phyloP scores from a whole-genome alignment of 169 alveolate genomes.

The Babesia bigemina region DNA sequence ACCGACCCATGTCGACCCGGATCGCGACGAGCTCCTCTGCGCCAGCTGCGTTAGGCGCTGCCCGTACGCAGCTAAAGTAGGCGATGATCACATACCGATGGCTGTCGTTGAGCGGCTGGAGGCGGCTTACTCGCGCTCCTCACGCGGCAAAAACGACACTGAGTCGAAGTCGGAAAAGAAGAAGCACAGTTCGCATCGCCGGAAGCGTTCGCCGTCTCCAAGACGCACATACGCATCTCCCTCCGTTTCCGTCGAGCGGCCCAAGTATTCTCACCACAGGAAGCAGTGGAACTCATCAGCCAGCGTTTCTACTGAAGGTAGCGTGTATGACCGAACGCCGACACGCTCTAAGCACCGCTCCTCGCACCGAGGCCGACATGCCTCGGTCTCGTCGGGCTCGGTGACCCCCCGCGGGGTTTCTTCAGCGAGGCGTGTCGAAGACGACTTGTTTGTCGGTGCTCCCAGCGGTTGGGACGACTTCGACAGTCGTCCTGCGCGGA shows the following conservation, averaged over 20 bases:
- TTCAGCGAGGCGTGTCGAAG: background rate
- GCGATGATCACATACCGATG: conserved; percentile 72
- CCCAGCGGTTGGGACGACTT: background rate
- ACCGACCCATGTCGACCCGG: conserved; percentile 75
- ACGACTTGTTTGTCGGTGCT: background rate
- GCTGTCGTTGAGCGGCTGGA: conserved; percentile 73
- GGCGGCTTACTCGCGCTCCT: conserved; percentile 49
- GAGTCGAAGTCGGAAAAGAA: conserved; percentile 15
- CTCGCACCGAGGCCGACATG: background rate
- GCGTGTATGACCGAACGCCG: conserved; percentile 17
- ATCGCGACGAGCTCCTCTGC: conserved; percentile 73
- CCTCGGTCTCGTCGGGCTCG: background rate
- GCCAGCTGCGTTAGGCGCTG: conserved; percentile 71
- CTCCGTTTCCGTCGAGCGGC: background rate
- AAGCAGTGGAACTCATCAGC: conserved; percentile 27
- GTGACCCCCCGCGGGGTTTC: background rate
- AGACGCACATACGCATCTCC: conserved; percentile 18
- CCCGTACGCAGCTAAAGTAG: conserved; percentile 69
- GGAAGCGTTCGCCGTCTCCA: conserved; percentile 1
- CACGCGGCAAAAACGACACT: conserved; percentile 23
- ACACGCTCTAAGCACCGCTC: conserved; percentile 8
- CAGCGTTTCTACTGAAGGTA: conserved; percentile 51
- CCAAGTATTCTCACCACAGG: conserved; percentile 22
- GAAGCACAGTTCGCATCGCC: conserved; percentile 29
- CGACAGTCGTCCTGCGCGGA: background rate